Base-by-base conservation (phyloP, 495 filamentous ascomycete genomes). In the Trypethelium eluteriae region DNA sequence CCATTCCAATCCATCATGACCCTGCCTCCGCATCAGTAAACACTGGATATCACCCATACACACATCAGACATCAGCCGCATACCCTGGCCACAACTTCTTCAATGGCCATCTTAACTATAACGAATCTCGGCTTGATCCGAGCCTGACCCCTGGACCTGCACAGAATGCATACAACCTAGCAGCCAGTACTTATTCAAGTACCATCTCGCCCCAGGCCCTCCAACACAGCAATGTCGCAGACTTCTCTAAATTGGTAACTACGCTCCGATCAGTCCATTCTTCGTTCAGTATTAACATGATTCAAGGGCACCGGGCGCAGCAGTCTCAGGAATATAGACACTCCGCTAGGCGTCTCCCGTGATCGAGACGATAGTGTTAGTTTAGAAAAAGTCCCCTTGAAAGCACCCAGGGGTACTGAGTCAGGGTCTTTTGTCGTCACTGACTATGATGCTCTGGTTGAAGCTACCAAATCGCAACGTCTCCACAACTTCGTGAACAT, bases 401-500 rank as follows among this genome's bases (percentile, higher is more conserved):
- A 59, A 18, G 53, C 53, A 14, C 76, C 79, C 35, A 69, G 74
- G 38, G 75, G 78, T n/a, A 74, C 68, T 65, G 59, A 66, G 34
- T 68, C 67, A 59, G 77, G 77, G 34, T 69, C 70, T 56, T 78
- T 79, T 66, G 62, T 72, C 61, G 69, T 79, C 46, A 74, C 77
- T 68, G 69, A 76, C 68, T 73, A 71, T 63, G 72, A 77, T 63
- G 67, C 73, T 47, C 68, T 81, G 18, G 73, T 71, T 4, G 68
- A 70, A 56, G 75, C 73, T 3, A 80, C 80, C 32, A 77, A 78
- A 39, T 78, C 78, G 5, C 74, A 69, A 64, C 70, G 74, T 12
- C 68, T 82, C 59, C 71, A 76, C 68, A 73, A 75, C 39, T 80
- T 76, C 67, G 70, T 78, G 41, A 79, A 74, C 62, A 65, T 82